phyloP scores from a whole-genome alignment of 2,329 filamentous ascomycete species.

The Botrytis sinoallii region DNA sequence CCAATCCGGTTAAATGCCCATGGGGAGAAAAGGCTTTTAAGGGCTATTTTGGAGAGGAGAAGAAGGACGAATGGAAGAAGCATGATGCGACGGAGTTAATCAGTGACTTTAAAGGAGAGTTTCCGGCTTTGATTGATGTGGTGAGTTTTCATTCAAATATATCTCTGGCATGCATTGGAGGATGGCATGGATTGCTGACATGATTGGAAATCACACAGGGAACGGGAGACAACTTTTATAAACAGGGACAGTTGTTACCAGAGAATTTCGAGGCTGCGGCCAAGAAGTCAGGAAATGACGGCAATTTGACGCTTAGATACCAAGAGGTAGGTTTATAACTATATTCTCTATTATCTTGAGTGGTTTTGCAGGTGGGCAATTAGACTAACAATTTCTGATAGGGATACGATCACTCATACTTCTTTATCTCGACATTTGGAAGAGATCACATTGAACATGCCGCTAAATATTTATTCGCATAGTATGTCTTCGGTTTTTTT shows the following conservation, averaged over 20 bases:
- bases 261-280: conserved; percentile 87
- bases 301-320: conserved; percentile 74
- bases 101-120: conserved; percentile 63
- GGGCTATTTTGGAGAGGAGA: conserved; percentile 80
- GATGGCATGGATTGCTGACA: not conserved
- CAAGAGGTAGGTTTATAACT: conserved; percentile 57
- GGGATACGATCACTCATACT: conserved; percentile 97
- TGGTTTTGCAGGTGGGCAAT: not conserved
- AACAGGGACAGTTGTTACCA: conserved; percentile 84
- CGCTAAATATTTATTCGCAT: conserved; percentile 22
- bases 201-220: conserved; percentile 52
- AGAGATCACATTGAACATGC: conserved; percentile 41
- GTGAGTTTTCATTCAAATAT: conserved; percentile 46
- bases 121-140: conserved; percentile 85
- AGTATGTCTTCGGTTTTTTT: conserved; percentile 8
- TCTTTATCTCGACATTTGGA: conserved; percentile 87
- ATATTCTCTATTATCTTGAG: not conserved
- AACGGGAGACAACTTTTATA: conserved; percentile 94
- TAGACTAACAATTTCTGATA: conserved; percentile 38
- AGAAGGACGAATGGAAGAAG: conserved; percentile 75
- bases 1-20: conserved; percentile 79
- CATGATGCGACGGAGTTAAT: conserved; percentile 92
- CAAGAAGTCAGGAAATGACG: conserved; percentile 67
- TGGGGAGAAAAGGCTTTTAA: conserved; percentile 96
- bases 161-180: not conserved